phyloP scores from a whole-genome alignment of 116 monocot genomes.

The Zostera marina region DNA sequence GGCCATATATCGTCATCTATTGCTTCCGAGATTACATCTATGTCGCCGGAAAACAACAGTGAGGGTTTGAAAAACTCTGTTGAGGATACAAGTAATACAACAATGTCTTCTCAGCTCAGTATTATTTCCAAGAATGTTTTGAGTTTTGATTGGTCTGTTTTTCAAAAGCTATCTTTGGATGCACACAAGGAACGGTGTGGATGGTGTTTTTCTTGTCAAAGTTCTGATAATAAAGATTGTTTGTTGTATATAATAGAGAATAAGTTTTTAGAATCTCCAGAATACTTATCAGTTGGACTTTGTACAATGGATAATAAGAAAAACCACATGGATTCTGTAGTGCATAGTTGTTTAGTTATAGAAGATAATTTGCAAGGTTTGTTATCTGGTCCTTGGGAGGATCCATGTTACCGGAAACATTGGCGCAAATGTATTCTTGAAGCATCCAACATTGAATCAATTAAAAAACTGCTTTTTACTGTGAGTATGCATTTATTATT shows the following conservation, averaged over 20 bases:
- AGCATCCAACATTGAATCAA: conserved; percentile 47
- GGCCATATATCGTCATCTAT: conserved; percentile 55
- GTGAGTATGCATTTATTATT: conserved; percentile 28
- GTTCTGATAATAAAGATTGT: conserved; percentile 32
- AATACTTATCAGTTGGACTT: conserved; percentile 8
- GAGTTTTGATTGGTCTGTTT: conserved; percentile 20
- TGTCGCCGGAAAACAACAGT: conserved; percentile 19
- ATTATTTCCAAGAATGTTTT: conserved; percentile 29
- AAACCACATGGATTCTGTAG: conserved; percentile 39
- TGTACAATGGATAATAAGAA: conserved; percentile 32
- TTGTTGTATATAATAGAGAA: conserved; percentile 32
- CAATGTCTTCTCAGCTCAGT: conserved; percentile 36
- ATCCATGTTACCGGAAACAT: conserved; percentile 35
- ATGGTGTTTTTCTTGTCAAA: conserved; percentile 76
- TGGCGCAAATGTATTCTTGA: conserved; percentile 60
- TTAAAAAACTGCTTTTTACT: conserved; percentile 46
- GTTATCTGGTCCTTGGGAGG: conserved; percentile 79
- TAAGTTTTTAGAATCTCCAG: conserved; percentile 29
- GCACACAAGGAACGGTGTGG: conserved; percentile 74
- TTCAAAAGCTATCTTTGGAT: conserved; percentile 30
- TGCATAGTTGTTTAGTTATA: conserved; percentile 45
- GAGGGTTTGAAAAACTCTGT: conserved; percentile 20
- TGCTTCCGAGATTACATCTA: conserved; percentile 36
- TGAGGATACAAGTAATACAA: conserved; percentile 40
- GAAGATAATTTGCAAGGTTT: conserved; percentile 54